Base-by-base conservation (phyloP, 208 protist species). In the Phytomonas francai region DNA sequence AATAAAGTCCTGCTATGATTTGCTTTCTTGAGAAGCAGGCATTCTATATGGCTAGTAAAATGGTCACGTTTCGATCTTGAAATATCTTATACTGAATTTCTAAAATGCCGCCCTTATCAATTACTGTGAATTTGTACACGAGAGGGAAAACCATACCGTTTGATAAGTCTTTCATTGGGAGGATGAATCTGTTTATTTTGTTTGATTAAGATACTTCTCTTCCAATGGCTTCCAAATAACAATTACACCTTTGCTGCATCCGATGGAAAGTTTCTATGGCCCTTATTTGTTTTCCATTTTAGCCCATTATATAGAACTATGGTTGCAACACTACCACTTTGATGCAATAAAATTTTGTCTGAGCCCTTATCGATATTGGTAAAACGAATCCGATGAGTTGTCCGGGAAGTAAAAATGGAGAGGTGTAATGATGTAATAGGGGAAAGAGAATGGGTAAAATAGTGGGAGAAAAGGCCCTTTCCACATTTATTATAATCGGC, bases 1-100 rank as follows among this genome's bases (percentile, higher is more conserved):
- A 89, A n/a, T 34, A 72, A 96, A 94, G 71, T 96, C 94, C n/a
- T 93, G 77, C 85, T 79, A 94, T 6, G 72, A 61, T 30, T 65
- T 68, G 33, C 75, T 72, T 67, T 96, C 81, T 33, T 94, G 88
- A 29, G 70, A 59, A 14, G 87, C 86, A 1, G 72, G 39, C 79
- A 68, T 62, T 94, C 88, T 42, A 96, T 72, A 8, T 84, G 76
- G 65, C 88, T 79, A 3, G 87, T 79, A 31, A 96, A 64, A 67
- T 87, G 75, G 61, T 85, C 71, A 1, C 91, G 76, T 67, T 96
- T 86, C 7, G 85, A 66, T 39, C 74, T 71, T 11, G 81, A 85
- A 62, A 96, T 92, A 56, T 96, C 91, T 25, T 66, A 34, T 51
- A 96, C 80, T 65, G 92, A 94, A 28, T 80, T 56, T 4, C 80